These are phyloP conservation scores for Aspergillus quadricinctus DNA, from an alignment of 2,329 filamentous ascomycete species.

Conservation along the genomic window DNA sequence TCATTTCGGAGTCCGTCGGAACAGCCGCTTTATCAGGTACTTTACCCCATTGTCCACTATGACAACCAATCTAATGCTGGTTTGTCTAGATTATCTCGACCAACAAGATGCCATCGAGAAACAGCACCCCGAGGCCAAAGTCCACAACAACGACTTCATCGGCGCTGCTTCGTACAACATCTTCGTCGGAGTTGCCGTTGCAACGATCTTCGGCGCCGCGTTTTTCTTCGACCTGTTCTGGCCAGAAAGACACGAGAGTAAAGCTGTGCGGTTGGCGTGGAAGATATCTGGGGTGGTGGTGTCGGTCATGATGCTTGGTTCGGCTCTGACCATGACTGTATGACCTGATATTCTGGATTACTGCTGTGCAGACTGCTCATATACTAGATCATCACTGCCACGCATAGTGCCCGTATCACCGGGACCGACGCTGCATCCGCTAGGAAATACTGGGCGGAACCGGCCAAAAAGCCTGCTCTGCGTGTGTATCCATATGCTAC, in stretches of 20 bases:
- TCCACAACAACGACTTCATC: constrained; percentile 54
- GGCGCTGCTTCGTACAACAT: constrained; percentile 56
- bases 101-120: constrained; percentile 47
- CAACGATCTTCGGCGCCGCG: constrained; percentile 54
- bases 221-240: constrained; percentile 62
- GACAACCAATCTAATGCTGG: neutral
- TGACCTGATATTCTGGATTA: neutral
- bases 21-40: constrained; percentile 53
- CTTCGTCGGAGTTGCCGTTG: constrained; percentile 54
- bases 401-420: constrained; percentile 42
- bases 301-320: constrained; percentile 42
- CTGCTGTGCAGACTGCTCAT: neutral
- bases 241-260: constrained; percentile 51
- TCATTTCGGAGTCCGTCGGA: constrained; percentile 54
- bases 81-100: constrained; percentile 48
- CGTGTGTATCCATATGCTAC: constrained; percentile 6
- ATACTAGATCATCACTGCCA: constrained; percentile 44
- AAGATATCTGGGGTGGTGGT: constrained; percentile 49
- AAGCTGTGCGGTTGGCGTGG: constrained; percentile 51
- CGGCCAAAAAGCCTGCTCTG: constrained; percentile 32
- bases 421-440: constrained; percentile 35
- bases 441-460: constrained; percentile 23
- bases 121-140: constrained; percentile 36
- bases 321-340: constrained; percentile 48
- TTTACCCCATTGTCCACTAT: neutral